Evolutionary conservation across 805 yeast species (phyloP).

Genomic region (Pichia eremophila): DNA sequence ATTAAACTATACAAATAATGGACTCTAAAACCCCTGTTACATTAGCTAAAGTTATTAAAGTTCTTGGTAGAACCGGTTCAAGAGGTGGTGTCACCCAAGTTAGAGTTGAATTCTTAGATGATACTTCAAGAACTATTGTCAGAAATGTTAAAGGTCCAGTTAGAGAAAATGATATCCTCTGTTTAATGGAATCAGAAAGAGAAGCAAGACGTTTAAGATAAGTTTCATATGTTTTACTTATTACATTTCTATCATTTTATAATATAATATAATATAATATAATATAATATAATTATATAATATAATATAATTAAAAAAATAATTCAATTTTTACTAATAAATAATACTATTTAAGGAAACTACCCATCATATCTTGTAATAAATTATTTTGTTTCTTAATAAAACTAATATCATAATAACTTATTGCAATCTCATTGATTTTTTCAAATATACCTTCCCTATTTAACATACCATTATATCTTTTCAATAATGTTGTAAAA

Average conservation of each 20-base stretch:
- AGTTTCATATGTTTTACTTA: neutral
- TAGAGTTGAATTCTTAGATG: conserved; percentile 94
- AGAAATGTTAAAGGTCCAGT: conserved; percentile 97
- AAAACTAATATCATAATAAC: conserved; percentile 22
- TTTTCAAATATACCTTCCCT: conserved; percentile 15
- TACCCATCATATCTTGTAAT: conserved; percentile 70
- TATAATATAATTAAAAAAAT: no score
- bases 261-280: no score
- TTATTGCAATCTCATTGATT: conserved; percentile 23
- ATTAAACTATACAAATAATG: conserved; percentile 15
- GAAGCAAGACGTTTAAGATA: conserved; percentile 95
- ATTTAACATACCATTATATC: conserved; percentile 22
- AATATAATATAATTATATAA: no score
- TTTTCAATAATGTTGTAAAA: conserved; percentile 37
- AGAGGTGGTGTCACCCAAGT: conserved; percentile 99
- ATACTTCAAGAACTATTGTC: conserved; percentile 89
- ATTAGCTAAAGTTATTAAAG: conserved; percentile 99
- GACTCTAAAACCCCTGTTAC: conserved; percentile 85
- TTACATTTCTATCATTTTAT: no score
- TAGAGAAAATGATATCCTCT: conserved; percentile 96
- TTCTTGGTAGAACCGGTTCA: conserved; percentile 99
- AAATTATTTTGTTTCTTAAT: conserved; percentile 46
- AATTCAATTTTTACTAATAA: no score
- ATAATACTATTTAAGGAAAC: conserved; percentile 24
- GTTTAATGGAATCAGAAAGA: conserved; percentile 99